These are phyloP conservation scores for Dryas drummondii DNA, from an alignment of 306 rosid genomes.

Conservation along the genomic window DNA sequence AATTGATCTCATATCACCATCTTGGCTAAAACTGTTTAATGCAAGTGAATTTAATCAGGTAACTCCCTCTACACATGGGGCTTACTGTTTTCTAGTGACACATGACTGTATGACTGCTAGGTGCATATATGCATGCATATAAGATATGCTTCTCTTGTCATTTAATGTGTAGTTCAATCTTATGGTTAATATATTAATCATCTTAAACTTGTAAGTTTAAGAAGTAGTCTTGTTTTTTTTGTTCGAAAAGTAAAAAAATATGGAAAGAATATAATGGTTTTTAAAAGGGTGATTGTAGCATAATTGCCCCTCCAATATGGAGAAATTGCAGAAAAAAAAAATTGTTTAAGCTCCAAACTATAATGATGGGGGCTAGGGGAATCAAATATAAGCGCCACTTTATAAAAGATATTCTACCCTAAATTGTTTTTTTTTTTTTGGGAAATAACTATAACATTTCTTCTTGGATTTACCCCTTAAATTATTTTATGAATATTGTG, in stretches of 20 bases:
- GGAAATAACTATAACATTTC: not conserved
- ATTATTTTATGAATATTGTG: not conserved
- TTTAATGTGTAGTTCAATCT: not conserved
- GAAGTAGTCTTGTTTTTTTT: not conserved
- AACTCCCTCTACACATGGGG: constrained; percentile 22
- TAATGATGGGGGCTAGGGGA: not conserved
- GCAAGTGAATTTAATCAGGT: constrained; percentile 99
- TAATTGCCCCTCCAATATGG: not conserved
- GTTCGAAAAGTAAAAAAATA: not conserved
- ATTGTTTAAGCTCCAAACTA: no score
- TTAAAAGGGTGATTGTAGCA: not conserved
- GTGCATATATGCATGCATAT: not conserved
- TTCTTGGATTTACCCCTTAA: not conserved
- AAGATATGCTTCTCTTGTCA: not conserved
- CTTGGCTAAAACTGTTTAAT: constrained; percentile 94
- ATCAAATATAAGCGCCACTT: not conserved
- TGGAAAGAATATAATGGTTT: not conserved
- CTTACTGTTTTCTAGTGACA: constrained; percentile 3
- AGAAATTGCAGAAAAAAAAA: not conserved
- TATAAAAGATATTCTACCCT: not conserved
- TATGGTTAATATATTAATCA: not conserved
- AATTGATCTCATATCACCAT: constrained; percentile 86
- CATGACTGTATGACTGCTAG: constrained; percentile 9
- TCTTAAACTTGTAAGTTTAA: not conserved
- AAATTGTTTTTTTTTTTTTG: not conserved